Evolutionary conservation across 1,284 basidiomycete species (phyloP), one percentile per base, ranked within the genome.

Genomic region (Sutorius eximius): DNA sequence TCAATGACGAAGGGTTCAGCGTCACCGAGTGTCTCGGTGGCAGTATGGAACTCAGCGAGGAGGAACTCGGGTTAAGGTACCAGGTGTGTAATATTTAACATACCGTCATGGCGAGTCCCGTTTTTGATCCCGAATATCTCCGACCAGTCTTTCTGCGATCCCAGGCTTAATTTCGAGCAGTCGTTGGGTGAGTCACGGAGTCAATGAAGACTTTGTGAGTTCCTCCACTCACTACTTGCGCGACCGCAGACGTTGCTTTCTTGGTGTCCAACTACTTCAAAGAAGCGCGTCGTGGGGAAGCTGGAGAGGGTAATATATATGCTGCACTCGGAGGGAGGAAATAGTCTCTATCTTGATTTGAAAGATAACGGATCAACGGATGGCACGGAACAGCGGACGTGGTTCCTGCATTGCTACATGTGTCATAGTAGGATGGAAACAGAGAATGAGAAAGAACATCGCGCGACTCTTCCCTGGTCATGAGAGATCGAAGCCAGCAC

Each of bases 1-100:
- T 97, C 51, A 93, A 93, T 60, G 90, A 93, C 10, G 87, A 95
- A 53, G 95, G 95, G 1, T 95, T 89, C 73, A 93, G 91, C 59
- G 96, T 99, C 12, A 92, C 90, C 0, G 90, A 92, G 66, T 91
- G 88, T 67, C 72, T 91, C 8, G 89, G 88, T 16, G 89, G 89
- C 9, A 91, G 88, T 63, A 92, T 91, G 89, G 85, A 88, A 65
- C 74, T 92, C 37, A 77, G 75, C 42, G 87, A 92, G 69, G 83
- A 88, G 50, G 75, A 93, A 68, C 76, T 92, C 32, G 82, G 81
- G 20, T 71, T 91, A 66, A 73, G 91, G 56, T 91, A 91, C 65
- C 88, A 91, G 77, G 86, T 87, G 16, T 22, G 77, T 55, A 3
- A 1, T 24, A 10, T 20, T 49, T 30, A 27, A 27, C 24, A 27